A percentile compares a stretch with the other conserved stretches of the same genome.
phyloP scores from a whole-genome alignment of 345 rosid genomes.

The Populus alba region DNA sequence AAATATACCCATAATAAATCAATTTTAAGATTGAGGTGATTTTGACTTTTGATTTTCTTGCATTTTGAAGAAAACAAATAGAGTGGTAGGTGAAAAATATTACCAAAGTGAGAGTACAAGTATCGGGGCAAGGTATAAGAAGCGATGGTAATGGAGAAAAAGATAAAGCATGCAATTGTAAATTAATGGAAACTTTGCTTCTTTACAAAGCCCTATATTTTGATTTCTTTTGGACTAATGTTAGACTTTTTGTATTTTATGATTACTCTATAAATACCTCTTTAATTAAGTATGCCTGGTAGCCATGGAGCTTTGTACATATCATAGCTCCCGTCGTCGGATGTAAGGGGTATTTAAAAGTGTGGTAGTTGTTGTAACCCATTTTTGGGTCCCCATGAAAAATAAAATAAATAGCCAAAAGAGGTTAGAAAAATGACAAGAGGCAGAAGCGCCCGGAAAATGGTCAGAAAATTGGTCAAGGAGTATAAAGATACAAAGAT shows the following conservation, averaged over 20 bases:
- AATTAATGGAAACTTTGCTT: not conserved
- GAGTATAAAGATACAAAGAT: too few species aligned
- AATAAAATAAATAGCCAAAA: too few species aligned
- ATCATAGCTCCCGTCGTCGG: not conserved
- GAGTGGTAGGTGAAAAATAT: not conserved
- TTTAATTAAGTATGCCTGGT: not conserved
- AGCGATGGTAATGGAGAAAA: slow-evolving; percentile 51
- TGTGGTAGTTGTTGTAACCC: too few species aligned
- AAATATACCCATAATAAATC: not conserved
- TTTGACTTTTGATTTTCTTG: not conserved
- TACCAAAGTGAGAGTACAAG: slow-evolving; percentile 74
- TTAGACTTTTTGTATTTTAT: not conserved
- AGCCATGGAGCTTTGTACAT: not conserved
- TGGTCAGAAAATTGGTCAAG: too few species aligned
- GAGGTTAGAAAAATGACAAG: too few species aligned
- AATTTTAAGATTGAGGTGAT: not conserved
- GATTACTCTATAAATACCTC: not conserved
- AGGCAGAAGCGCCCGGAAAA: too few species aligned
- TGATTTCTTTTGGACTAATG: not conserved
- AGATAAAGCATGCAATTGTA: not conserved
- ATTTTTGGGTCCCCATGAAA: too few species aligned
- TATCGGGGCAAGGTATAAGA: slow-evolving; percentile 73
- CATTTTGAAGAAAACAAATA: not conserved
- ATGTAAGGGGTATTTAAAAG: too few species aligned
- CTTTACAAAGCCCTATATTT: not conserved